Conservation (phyloP, 148 eudicot species). For the Fagopyrum esculentum region DNA sequence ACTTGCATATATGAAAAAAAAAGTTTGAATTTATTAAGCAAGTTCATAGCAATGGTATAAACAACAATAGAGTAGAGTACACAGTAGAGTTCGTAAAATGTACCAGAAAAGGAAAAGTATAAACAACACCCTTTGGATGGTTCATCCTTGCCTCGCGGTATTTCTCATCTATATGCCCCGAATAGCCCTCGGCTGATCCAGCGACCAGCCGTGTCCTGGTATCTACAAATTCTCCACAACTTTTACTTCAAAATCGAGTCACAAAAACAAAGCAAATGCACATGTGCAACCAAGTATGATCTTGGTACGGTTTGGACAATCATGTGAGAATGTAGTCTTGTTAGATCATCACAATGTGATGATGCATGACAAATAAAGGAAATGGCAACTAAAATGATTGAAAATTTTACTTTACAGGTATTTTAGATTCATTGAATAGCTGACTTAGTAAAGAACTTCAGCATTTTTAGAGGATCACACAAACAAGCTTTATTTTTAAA, state of each 20-base stretch:
- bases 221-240: conserved; percentile 27
- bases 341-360: not conserved
- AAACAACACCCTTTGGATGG: conserved; percentile 71
- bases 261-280: not conserved
- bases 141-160: conserved; percentile 82
- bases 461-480: not conserved
- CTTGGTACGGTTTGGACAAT: not conserved
- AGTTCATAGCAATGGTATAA: no score
- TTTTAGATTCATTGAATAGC: not conserved
- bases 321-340: not conserved
- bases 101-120: no score
- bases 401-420: no score
- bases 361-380: not conserved
- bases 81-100: no score
- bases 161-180: conserved; percentile 91
- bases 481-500: not conserved
- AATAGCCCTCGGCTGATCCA: conserved; percentile 92
- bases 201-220: conserved; percentile 85
- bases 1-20: no score
- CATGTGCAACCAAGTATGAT: not conserved
- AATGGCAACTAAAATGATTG: no score
- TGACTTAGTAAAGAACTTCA: not conserved
- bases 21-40: no score
- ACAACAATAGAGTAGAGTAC: no score
- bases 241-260: not conserved